Conservation (phyloP, 2,329 filamentous ascomycete species). For the Diaporthe caulivora region DNA sequence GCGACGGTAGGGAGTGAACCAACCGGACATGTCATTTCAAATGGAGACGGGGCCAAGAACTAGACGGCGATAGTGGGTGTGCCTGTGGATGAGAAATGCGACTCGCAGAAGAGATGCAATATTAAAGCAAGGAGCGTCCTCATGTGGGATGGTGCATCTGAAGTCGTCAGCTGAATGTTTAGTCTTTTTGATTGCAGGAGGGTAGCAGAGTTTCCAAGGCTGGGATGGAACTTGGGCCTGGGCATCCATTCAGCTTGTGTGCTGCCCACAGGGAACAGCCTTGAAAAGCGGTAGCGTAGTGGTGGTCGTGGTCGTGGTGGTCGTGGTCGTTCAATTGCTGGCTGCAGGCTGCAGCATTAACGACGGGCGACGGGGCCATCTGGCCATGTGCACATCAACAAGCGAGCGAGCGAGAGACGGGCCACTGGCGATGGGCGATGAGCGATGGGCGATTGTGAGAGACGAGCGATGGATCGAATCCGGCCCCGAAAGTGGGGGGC, state of each 20-base stretch:
- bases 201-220: conserved; percentile 23
- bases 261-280: conserved; percentile 20
- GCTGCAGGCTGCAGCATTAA: conserved; percentile 28
- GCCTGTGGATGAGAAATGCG: conserved; percentile 6
- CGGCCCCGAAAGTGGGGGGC: conserved; percentile 25
- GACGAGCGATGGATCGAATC: conserved; percentile 36
- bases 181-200: conserved; percentile 39
- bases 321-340: no score
- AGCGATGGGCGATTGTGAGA: conserved; percentile 10
- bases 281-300: conserved; percentile 11
- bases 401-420: conserved; percentile 7
- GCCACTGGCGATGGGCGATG: background rate
- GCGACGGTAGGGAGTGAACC: conserved; percentile 2
- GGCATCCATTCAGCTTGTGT: conserved; percentile 27
- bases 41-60: conserved; percentile 9
- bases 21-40: conserved; percentile 28
- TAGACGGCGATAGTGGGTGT: conserved; percentile 12
- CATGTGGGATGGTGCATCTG: conserved; percentile 38
- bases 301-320: no score
- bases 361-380: conserved; percentile 6
- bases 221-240: conserved; percentile 28
- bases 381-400: conserved; percentile 13
- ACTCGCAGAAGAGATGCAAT: conserved; percentile 16
- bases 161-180: conserved; percentile 39
- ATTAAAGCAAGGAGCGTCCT: conserved; percentile 18